A percentile compares a stretch with the other conserved stretches of the same genome.
phyloP scores from a whole-genome alignment of 352 stramenopile genomes.

The Blastocystis sp. region DNA sequence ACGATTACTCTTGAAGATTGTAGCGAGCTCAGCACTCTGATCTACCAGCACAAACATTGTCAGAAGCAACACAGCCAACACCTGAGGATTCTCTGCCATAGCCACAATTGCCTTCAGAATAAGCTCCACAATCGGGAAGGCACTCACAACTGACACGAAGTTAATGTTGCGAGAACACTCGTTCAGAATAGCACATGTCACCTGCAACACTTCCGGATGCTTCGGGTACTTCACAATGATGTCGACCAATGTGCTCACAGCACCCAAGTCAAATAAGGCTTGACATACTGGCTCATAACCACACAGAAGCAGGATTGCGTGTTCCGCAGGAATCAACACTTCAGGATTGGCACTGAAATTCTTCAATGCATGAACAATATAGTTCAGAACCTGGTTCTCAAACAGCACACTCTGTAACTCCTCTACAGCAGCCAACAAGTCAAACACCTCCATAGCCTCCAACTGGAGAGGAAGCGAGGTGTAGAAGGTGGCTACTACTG shows the following conservation, averaged over 20 bases:
- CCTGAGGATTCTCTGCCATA: slow-evolving; percentile 18
- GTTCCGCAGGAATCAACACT: slow-evolving; percentile 45
- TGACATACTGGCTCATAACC: slow-evolving; percentile 55
- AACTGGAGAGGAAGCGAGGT: slow-evolving; percentile 12
- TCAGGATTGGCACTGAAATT: slow-evolving; percentile 19
- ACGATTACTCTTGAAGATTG: slow-evolving; percentile 46
- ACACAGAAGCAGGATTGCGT: slow-evolving; percentile 23
- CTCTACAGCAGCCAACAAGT: neutral
- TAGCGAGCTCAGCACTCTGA: slow-evolving; percentile 33
- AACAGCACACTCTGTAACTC: slow-evolving; percentile 62
- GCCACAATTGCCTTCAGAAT: slow-evolving; percentile 15
- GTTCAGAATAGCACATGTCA: slow-evolving; percentile 55
- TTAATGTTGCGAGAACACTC: slow-evolving; percentile 38
- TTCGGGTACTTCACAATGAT: slow-evolving; percentile 46
- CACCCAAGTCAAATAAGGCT: slow-evolving; percentile 50
- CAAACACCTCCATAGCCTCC: slow-evolving; percentile 60
- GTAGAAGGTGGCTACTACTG: slow-evolving; percentile 54
- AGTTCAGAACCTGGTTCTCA: slow-evolving; percentile 65
- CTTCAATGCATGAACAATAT: slow-evolving; percentile 30
- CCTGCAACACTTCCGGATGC: slow-evolving; percentile 24
- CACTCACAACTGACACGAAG: slow-evolving; percentile 32
- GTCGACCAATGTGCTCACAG: slow-evolving; percentile 41
- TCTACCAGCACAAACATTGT: slow-evolving; percentile 49
- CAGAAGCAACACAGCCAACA: slow-evolving; percentile 32
- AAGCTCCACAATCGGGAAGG: slow-evolving; percentile 50